Base-by-base conservation (phyloP, 2,329 filamentous ascomycete genomes). In the Pezicula carpinea region DNA sequence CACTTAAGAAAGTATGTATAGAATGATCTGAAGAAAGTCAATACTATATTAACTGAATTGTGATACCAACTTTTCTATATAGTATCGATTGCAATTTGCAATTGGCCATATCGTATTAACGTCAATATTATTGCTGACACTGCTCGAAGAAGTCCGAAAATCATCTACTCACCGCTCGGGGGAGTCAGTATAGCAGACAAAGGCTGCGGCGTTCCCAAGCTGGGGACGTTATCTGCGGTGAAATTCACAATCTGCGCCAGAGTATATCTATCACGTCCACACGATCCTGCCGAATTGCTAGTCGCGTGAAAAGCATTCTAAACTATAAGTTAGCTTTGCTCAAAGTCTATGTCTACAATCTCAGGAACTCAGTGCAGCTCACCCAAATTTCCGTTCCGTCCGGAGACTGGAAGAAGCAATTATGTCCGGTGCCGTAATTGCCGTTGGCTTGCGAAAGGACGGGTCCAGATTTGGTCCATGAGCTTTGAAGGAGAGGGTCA, bases 391-490 rank as follows among this genome's bases (percentile, higher is more conserved):
- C 14, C 14, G 6, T 44, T 18, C 42, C 42, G 18, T 44, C 42
- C 14, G 34, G 42, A 35, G 39, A 49, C 4, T 23, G 31, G 36
- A 53, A 53, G 17, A 52, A 48, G 4, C 42, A 52, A 21, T 52
- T 52, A 21, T 53, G 52, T 7, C 46, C 52, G 5, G 52, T 53
- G 2, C 52, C 49, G n/a, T 48, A 53, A 18, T 49, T 48, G 0
- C 49, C 52, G 22, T 53, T 53, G 5, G 49, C 52, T 31, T 50
- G 52, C 14, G 43, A 43, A 18, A 53, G 44, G 7, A 53, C 49
- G 2, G 52, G 52, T 14, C 49, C 49, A 7, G 44, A 33, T 35
- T 54, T 52, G 32, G 36, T 39, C 50, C 52, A 54, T 4, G 52
- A 52, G 17, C n/a, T 26, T 23, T 35, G 14, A 6, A 35, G 14